These are phyloP conservation scores for Phalaenopsis equestris DNA, from an alignment of 106 monocot genomes.

Conservation along the genomic window DNA sequence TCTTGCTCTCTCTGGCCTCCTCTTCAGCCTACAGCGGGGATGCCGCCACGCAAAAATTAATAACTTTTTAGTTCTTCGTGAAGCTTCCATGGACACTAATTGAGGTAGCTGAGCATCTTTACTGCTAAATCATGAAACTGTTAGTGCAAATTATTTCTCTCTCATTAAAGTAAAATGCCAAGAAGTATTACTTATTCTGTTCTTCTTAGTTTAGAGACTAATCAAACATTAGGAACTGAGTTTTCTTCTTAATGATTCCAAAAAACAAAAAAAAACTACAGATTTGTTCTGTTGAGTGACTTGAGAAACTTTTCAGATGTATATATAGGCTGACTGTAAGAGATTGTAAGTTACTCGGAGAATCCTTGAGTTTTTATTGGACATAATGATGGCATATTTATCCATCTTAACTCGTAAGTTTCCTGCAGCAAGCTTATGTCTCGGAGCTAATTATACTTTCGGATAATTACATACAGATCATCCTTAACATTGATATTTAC, in stretches of 20 bases:
- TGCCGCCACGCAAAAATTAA: neutral
- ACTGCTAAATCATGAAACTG: neutral
- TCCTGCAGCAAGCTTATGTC: neutral
- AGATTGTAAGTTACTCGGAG: too few species aligned
- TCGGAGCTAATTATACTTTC: too few species aligned
- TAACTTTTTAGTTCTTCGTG: neutral
- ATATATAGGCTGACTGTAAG: too few species aligned
- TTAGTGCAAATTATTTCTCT: neutral
- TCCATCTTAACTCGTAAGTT: neutral
- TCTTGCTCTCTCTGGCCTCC: neutral
- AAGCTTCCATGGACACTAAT: neutral
- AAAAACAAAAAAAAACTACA: neutral
- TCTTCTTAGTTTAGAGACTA: conserved; percentile 2
- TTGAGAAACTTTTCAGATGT: neutral
- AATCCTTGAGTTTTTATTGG: neutral
- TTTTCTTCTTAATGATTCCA: neutral
- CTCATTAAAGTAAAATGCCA: neutral
- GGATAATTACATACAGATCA: too few species aligned
- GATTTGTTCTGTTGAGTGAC: neutral
- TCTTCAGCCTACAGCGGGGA: neutral
- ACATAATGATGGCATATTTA: neutral
- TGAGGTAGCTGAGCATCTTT: neutral
- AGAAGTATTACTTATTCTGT: neutral
- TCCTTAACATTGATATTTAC: too few species aligned
- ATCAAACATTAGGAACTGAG: neutral